phyloP scores from a whole-genome alignment of 139 green algal genomes.

The Astrephomene gubernaculifera region DNA sequence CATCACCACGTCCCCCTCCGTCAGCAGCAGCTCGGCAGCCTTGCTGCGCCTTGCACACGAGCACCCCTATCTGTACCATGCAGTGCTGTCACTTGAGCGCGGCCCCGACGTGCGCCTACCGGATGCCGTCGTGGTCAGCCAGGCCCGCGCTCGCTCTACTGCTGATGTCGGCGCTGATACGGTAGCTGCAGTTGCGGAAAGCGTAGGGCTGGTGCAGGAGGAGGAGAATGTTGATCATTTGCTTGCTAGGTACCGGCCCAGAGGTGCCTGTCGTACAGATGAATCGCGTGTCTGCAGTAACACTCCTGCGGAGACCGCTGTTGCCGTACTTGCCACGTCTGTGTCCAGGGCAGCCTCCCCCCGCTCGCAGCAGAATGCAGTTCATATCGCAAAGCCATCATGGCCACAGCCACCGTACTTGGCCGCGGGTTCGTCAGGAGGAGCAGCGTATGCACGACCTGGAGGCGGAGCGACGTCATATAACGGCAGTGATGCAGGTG shows the following conservation, averaged over 20 bases:
- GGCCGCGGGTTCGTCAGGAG: no score
- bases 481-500: no score
- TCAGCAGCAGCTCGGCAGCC: background rate
- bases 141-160: background rate
- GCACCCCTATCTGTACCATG: constrained; percentile 9
- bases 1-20: background rate
- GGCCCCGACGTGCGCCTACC: constrained; percentile 1
- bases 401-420: no score
- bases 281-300: background rate
- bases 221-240: constrained; percentile 6
- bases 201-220: background rate
- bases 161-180: background rate
- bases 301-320: no score
- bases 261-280: no score
- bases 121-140: background rate
- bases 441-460: no score
- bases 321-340: no score
- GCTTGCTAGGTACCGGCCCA: background rate
- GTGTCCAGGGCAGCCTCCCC: no score
- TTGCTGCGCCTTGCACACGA: constrained; percentile 15
- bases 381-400: no score
- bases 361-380: no score
- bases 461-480: no score
- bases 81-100: constrained; percentile 7
- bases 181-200: background rate